phyloP scores from a whole-genome alignment of 2,329 filamentous ascomycete genomes.

The Dendrostoma leiphaemia region DNA sequence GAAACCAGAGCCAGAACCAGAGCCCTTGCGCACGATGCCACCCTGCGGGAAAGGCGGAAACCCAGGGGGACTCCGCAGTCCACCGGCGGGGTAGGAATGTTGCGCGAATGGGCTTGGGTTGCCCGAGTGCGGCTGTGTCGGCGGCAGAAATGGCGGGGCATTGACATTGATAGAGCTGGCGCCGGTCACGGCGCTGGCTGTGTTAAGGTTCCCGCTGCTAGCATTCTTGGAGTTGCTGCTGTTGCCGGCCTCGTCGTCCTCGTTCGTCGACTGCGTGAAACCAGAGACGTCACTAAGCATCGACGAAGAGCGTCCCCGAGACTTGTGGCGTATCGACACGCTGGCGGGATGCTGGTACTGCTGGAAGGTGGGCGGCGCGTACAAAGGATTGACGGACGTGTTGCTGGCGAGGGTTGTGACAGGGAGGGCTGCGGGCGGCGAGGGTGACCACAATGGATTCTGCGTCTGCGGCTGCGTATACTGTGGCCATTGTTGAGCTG shows the following conservation, averaged over 20 bases:
- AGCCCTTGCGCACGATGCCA: constrained; percentile 20
- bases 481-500: constrained; percentile 18
- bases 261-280: constrained; percentile 61
- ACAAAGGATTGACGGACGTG: constrained; percentile 33
- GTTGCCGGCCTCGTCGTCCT: constrained; percentile 39
- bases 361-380: constrained; percentile 27
- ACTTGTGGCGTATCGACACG: constrained; percentile 37
- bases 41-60: constrained; percentile 12
- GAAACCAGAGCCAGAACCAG: constrained; percentile 5
- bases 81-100: constrained; percentile 12
- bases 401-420: constrained; percentile 18
- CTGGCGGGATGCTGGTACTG: constrained; percentile 34
- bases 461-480: constrained; percentile 17
- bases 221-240: constrained; percentile 20
- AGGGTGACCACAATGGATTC: constrained; percentile 17
- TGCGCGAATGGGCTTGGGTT: constrained; percentile 15
- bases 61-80: constrained; percentile 14
- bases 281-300: constrained; percentile 68
- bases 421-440: constrained; percentile 9
- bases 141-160: constrained; percentile 22
- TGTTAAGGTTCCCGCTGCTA: constrained; percentile 15
- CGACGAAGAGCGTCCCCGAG: constrained; percentile 59
- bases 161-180: constrained; percentile 23
- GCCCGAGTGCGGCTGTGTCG: constrained; percentile 14
- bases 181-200: constrained; percentile 7